Base-by-base conservation (phyloP, 345 rosid genomes). In the Excoecaria cochinchinensis region DNA sequence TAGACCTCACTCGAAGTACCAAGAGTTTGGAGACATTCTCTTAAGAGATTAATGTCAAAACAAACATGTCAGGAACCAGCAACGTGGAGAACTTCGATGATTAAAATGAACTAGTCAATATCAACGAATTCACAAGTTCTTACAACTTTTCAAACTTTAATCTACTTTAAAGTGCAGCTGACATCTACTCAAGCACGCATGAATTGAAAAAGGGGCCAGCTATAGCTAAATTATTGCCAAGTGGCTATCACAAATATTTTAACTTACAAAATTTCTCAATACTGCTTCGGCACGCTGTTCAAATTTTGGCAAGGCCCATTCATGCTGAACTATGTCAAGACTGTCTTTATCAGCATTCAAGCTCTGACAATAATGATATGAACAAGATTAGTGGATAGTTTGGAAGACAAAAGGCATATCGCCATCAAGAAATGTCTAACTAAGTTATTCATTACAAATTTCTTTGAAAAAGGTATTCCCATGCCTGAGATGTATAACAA, bases 201-300 rank as follows among this genome's bases (percentile, higher is more conserved):
- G 47, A 31, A 38, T 1, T 36, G 16, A 10, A 19, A 62, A 51
- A 63, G n/a, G 4, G 4, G 9, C 16, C 0, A 46, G 14, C 36
- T 25, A 17, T 38, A 70, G 25, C 65, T 31, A 72, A 9, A 13
- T 12, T 8, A 16, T 13, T 22, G 10, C 25, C 59, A 56, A 69
- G 14, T 17, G 52, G n/a, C 47, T 53, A 65, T 58, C 66, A 19
- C 61, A 39, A 39, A 8, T 39, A 63, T 75, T 87, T 84, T 31
- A 94, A 69, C 79, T 72, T 50, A 91, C 71, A 24, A 95, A 88
- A 76, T 91, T 90, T 82, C 88, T 91, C 82, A 95, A 82, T 11
- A 89, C 91, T 13, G 89, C 87, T 86, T 95, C 94, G 4, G 98
- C 99, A 5, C 92, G 92, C 69, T 86, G 90, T 89, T 95, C 99